Evolutionary conservation across 2,329 filamentous ascomycete species (phyloP).

Genomic region (Phoma sp.): DNA sequence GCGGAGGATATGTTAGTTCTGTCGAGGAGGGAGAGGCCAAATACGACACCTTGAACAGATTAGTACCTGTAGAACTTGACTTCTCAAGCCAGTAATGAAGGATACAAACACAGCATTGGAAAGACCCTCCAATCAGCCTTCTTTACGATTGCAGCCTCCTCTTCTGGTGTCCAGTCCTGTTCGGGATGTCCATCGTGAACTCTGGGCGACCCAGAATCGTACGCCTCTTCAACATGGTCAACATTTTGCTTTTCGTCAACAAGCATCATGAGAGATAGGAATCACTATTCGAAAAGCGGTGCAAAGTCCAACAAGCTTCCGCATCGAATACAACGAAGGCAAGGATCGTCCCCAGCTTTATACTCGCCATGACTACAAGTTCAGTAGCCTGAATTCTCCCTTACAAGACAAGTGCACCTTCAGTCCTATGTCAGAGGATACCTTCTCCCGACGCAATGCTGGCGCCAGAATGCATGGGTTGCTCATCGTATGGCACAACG

Average conservation of each 20-base stretch:
- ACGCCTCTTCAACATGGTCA: constrained; percentile 22
- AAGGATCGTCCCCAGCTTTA: neutral
- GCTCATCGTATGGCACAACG: neutral
- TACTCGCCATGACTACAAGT: neutral
- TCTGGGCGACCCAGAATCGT: neutral
- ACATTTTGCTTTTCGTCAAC: constrained; percentile 18
- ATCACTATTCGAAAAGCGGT: neutral
- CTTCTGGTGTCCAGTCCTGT: constrained; percentile 39
- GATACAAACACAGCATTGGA: constrained; percentile 34
- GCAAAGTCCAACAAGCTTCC: neutral
- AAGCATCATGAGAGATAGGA: constrained; percentile 1
- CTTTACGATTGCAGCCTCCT: constrained; percentile 36
- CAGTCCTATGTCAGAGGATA: neutral
- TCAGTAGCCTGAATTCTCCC: constrained; percentile 2
- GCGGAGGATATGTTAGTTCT: constrained; percentile 32
- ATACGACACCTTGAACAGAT: constrained; percentile 26
- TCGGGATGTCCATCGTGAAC: constrained; percentile 12
- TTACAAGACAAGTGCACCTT: neutral
- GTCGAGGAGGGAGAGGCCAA: constrained; percentile 35
- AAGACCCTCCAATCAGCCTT: constrained; percentile 42
- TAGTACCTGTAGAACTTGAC: neutral
- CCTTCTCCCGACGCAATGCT: neutral
- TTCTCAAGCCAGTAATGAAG: neutral
- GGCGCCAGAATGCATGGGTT: neutral
- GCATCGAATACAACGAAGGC: neutral